Evolutionary conservation across 2,329 filamentous ascomycete species (phyloP), one percentile per base, ranked within the genome.

Genomic region (Arthroderma sp.): DNA sequence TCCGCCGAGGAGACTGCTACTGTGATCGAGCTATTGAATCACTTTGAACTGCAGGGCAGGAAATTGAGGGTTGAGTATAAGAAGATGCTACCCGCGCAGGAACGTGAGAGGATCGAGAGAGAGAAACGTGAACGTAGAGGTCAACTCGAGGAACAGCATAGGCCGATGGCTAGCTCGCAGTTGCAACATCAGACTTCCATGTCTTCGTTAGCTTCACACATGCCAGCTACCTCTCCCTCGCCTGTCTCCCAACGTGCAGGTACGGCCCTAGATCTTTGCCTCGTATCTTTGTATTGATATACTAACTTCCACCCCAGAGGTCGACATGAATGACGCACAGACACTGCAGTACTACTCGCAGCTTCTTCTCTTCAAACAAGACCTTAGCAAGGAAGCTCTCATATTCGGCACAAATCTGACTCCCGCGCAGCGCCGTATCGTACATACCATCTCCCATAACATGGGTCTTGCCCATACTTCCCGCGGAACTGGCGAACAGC

Each of bases 21-120:
- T 54, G 93, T 97, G 54, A 98, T 98, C 61, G 87, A 95, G 59
- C 81, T 86, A 55, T 86, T 98, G 80, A 98, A 98, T 68, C 90
- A 95, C 65, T 87, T 96, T 71, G 93, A 97, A 67, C 82, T 98
- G 7, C 90, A 95, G 69, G 93, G 93, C 49, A 82, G 93, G 60
- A 97, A 97, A 75, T 76, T 98, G 63, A 82, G 93, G 53, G 93
- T 98, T 25, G 93, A 98, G 73, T 98, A 97, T 77, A 98, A 98
- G 79, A 97, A 97, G 76, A 97, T 98, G 93, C 81, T 98, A 4
- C 93, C 93, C 0, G 82, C 94, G 63, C 88, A 91, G 33, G 93
- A 97, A 73, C 83, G 93, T 55, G 93, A 98, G 73, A 83, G 93
- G 41, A 97, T 98, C 64, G 93, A 98, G 72, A 82, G 93, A 4